These are phyloP conservation scores for Pythium guiyangense DNA, from an alignment of 352 stramenopile species.

Conservation along the genomic window DNA sequence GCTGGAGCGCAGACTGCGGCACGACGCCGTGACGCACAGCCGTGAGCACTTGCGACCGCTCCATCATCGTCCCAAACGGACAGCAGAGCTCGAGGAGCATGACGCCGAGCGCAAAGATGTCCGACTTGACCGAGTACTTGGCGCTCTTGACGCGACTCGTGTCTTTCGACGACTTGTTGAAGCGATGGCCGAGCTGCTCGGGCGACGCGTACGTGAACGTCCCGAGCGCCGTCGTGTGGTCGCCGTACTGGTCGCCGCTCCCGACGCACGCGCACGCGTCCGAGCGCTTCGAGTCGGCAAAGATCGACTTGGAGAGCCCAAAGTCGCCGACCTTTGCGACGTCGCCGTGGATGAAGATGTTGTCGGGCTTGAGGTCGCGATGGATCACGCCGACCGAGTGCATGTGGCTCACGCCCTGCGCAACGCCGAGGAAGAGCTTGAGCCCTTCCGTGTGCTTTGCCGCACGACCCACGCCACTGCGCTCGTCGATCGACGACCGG, in stretches of 20 bases:
- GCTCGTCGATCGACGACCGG: slow-evolving; percentile 51
- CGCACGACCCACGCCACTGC: slow-evolving; percentile 16
- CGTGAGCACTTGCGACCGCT: slow-evolving; percentile 79
- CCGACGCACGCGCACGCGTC: slow-evolving; percentile 18
- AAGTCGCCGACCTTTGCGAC: slow-evolving; percentile 70
- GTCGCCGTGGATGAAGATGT: slow-evolving; percentile 65
- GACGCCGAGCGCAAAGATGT: slow-evolving; percentile 80
- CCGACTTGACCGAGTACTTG: slow-evolving; percentile 81
- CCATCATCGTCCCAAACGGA: slow-evolving; percentile 84
- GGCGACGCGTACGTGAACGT: slow-evolving; percentile 86
- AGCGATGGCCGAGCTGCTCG: slow-evolving; percentile 74
- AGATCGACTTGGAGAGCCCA: slow-evolving; percentile 59
- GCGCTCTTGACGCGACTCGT: slow-evolving; percentile 58
- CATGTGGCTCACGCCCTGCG: slow-evolving; percentile 72
- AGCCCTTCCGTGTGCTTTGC: slow-evolving; percentile 54
- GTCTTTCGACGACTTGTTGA: slow-evolving; percentile 31
- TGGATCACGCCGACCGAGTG: slow-evolving; percentile 69
- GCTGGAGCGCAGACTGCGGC: slow-evolving; percentile 52
- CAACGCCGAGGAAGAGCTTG: slow-evolving; percentile 55
- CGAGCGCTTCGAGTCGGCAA: slow-evolving; percentile 11
- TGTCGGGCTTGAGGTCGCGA: slow-evolving; percentile 72
- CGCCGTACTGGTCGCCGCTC: slow-evolving; percentile 25
- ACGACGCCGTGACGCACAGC: slow-evolving; percentile 73
- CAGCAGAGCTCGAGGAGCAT: slow-evolving; percentile 84
- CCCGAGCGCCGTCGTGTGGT: slow-evolving; percentile 76